Evolutionary conservation across 2,329 filamentous ascomycete genomes (phyloP), one percentile per base, ranked within the genome.

Genomic region (Fusarium lateritium): DNA sequence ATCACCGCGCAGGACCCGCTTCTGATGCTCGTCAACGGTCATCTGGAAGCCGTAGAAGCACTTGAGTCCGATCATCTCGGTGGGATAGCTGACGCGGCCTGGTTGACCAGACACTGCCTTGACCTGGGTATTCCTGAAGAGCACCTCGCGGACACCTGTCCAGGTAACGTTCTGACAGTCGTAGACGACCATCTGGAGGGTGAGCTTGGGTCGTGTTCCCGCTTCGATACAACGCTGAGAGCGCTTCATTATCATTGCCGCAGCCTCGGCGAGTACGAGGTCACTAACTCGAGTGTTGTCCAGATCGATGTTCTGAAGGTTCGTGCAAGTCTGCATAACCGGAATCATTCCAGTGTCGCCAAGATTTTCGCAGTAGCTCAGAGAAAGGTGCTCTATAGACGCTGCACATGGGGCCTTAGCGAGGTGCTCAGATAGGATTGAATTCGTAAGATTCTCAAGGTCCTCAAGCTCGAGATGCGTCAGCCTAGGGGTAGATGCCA

Each of bases 41-140:
- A 93, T 93, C 80, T 98, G 95, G 88, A 93, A 98, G 42, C 92
- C 94, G 78, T 97, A 97, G 82, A 95, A 98, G 79, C 94, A 97
- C 79, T 97, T 98, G 43, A 98, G 85, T 7, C 89, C 85, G 62
- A 98, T 94, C 59, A 97, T 88, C 76, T 97, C 91, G 2, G 89
- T 88, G 0, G 94, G 92, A 72, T 91, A 94, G 0, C 86, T 86
- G 11, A 84, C 72, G 47, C 73, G 75, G 33, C 74, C 76, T 15
- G 80, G 75, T 22, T 80, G 77, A 11, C 78, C 79, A 22, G 78
- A 64, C 5, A 84, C 83, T 17, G 86, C 86, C 31, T 86, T 87
- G 44, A 93, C 84, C 74, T 94, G 92, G 13, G 93, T 89, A 75
- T 99, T 98, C 70, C 92, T 89, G 15, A 90, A 94, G 4, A 98